Base-by-base conservation (phyloP, 371 early-diverging fungal species). In the Syncephalis fuscata region DNA sequence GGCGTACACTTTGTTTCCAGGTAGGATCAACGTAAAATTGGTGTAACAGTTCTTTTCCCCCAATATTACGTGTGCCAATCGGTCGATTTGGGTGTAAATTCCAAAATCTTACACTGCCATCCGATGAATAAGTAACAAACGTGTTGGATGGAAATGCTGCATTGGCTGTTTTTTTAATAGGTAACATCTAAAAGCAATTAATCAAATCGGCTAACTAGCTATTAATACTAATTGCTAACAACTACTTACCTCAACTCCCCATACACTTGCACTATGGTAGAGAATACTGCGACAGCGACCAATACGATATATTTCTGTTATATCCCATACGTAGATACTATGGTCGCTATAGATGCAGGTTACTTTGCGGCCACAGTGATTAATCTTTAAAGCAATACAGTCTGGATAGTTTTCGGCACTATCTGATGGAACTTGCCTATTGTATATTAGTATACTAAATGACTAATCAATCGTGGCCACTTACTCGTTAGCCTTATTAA, bases 91-190 rank as follows among this genome's bases (percentile, higher is more conserved):
- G 32, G 46, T 78, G 79, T 5, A 80, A 44, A 50, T 78, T 79
- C 89, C 89, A 88, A 54, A 88, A 80, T 3, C 82, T 67, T 25
- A 85, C 71, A 0, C 85, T 85, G 14, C 81, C 80, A 61, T 88
- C 89, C 1, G 78, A 75, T 0, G 85, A 84, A 48, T 74, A 78
- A 7, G 87, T 83, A 1, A 73, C 66, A 58, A 88, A 88, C 0
- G 80, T 76, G 58, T 74, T 65, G 15, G 70, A 60, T 0, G 84
- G 82, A 11, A 79, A 63, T 7, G 55, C 41, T 22, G 49, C 21
- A 14, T 39, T 20, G 5, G 44, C 50, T 1, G 43, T 21, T 14
- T 53, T 45, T 20, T 17, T 37, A 20, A 10, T 14, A 3, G 54
- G 54, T 11, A 52, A 20, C 53, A 51, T 55, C 55, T 55, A 44